These are phyloP conservation scores for Metarhizium sp. DNA, from an alignment of 2,329 filamentous ascomycete genomes.

Conservation along the genomic window DNA sequence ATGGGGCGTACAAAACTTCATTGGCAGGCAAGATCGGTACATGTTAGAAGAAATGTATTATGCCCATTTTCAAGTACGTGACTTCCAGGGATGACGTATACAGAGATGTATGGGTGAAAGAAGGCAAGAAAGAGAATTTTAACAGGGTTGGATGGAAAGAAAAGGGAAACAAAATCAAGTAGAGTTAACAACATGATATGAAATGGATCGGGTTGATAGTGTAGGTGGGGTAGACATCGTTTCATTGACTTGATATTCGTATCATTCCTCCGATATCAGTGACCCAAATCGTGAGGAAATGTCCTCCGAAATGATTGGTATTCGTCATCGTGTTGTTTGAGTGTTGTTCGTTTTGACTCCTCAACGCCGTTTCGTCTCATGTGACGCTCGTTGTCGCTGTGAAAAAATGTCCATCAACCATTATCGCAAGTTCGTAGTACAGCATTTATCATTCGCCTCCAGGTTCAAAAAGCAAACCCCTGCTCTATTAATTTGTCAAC, in stretches of 20 bases:
- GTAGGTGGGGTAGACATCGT: neutral
- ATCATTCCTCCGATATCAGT: neutral
- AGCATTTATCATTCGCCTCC: neutral
- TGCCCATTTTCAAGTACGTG: neutral
- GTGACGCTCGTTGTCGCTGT: neutral
- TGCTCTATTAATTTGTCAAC: slow-evolving; percentile 42
- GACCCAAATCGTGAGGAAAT: neutral
- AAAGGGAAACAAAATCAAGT: neutral
- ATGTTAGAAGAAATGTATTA: neutral
- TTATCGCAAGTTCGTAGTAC: neutral
- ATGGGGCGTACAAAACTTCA: neutral
- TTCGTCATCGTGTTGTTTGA: neutral
- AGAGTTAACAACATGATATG: neutral
- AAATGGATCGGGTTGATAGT: neutral
- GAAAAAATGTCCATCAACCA: neutral
- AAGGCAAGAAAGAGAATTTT: neutral
- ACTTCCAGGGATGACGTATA: neutral
- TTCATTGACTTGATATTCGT: neutral
- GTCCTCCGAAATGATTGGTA: neutral
- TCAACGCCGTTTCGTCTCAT: neutral
- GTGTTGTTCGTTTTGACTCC: neutral
- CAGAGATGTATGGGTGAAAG: neutral
- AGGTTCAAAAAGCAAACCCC: slow-evolving; percentile 32
- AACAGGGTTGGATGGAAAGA: neutral
- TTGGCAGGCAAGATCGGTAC: neutral